Evolutionary conservation across 495 filamentous ascomycete genomes (phyloP).

Genomic region (Parachaetomium inaequale): DNA sequence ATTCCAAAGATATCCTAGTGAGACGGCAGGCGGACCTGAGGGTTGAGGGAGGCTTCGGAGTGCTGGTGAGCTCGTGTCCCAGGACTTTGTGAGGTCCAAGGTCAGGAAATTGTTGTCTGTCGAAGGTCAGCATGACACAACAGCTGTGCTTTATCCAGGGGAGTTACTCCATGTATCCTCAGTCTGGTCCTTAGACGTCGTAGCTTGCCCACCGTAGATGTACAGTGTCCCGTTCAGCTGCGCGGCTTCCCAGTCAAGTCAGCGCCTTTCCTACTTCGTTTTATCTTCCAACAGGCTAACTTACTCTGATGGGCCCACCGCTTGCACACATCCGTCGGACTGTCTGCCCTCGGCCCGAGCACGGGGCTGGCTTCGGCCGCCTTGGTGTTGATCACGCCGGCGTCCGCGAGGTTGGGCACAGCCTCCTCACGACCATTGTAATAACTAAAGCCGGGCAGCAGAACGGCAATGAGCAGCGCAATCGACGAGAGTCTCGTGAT

Average conservation of each 20-base stretch:
- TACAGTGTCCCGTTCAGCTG: slow-evolving; percentile 70
- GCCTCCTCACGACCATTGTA: slow-evolving; percentile 36
- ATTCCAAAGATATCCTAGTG: slow-evolving; percentile 70
- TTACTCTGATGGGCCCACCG: slow-evolving; percentile 66
- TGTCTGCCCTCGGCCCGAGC: slow-evolving; percentile 43
- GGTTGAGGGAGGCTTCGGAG: slow-evolving; percentile 59
- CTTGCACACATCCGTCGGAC: slow-evolving; percentile 56
- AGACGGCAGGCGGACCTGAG: slow-evolving; percentile 63
- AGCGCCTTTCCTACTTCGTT: slow-evolving; percentile 2
- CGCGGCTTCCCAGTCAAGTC: slow-evolving; percentile 35
- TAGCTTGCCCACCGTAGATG: slow-evolving; percentile 68
- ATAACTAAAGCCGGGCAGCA: slow-evolving; percentile 47
- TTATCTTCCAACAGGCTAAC: slow-evolving; percentile 2
- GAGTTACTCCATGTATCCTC: slow-evolving; percentile 60
- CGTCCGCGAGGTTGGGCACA: slow-evolving; percentile 42
- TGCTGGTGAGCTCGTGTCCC: slow-evolving; percentile 61
- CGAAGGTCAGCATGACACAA: slow-evolving; percentile 23
- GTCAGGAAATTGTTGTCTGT: slow-evolving; percentile 67
- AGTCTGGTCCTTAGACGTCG: slow-evolving; percentile 48
- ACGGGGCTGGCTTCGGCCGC: slow-evolving; percentile 24
- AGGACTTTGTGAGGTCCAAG: slow-evolving; percentile 62
- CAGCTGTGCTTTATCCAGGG: too few species aligned
- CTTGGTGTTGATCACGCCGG: slow-evolving; percentile 40
- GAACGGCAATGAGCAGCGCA: slow-evolving; percentile 51
- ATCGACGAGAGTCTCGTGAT: slow-evolving; percentile 46